These are phyloP conservation scores for Magnaporthiopsis poae DNA, from an alignment of 2,329 filamentous ascomycete species.

Conservation along the genomic window DNA sequence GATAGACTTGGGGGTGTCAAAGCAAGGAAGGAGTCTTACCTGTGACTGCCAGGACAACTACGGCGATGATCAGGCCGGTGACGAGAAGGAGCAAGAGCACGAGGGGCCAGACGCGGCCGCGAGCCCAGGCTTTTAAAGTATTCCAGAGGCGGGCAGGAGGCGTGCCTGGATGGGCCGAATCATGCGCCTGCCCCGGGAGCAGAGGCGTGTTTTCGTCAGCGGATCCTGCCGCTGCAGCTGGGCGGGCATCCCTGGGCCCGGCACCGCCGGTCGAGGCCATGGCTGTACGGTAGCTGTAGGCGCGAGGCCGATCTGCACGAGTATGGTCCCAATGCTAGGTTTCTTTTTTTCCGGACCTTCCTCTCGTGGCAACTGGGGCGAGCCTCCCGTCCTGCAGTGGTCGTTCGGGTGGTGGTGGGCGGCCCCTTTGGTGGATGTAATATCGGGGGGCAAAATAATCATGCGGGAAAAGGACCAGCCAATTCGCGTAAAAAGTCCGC, in stretches of 20 bases:
- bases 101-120: neutral
- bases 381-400: neutral
- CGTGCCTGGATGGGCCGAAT: neutral
- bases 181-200: neutral
- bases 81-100: conserved; percentile 5
- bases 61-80: conserved; percentile 11
- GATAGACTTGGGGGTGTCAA: neutral
- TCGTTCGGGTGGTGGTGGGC: no score
- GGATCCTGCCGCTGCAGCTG: neutral
- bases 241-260: neutral
- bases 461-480: neutral
- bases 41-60: conserved; percentile 7
- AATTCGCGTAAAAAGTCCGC: neutral
- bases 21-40: neutral
- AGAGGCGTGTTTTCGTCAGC: conserved; percentile 5
- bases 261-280: neutral
- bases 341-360: neutral
- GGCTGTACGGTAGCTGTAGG: neutral
- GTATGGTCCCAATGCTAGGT: neutral
- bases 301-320: neutral
- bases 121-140: conserved; percentile 4
- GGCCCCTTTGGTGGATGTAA: neutral
- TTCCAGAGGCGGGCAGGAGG: conserved; percentile 1
- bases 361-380: neutral
- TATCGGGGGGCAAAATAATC: neutral